Evolutionary conservation across 2,329 filamentous ascomycete genomes (phyloP).

Genomic region (Colletotrichum chrysophilum): DNA sequence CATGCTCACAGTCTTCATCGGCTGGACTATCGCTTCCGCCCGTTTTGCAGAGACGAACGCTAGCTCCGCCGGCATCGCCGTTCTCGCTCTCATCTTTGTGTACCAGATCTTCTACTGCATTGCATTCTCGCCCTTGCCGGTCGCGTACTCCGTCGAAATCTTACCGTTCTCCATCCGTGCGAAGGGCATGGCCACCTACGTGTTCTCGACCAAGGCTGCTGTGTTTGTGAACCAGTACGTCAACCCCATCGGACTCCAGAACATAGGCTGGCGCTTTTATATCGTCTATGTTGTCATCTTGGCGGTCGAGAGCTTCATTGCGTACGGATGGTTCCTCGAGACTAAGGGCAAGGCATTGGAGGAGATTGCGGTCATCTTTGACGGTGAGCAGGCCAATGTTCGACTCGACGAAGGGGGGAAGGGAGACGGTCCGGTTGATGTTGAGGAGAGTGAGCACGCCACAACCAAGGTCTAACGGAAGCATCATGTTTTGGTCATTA

Average conservation of each 20-base stretch:
- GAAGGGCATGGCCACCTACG: constrained; percentile 48
- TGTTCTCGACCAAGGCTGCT: constrained; percentile 30
- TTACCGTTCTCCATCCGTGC: constrained; percentile 58
- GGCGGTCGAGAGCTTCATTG: constrained; percentile 52
- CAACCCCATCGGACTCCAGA: constrained; percentile 55
- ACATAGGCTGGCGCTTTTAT: constrained; percentile 60
- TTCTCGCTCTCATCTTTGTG: constrained; percentile 39
- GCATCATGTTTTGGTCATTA: not conserved
- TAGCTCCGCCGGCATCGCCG: constrained; percentile 33
- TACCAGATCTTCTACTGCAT: constrained; percentile 55
- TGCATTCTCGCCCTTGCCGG: constrained; percentile 57
- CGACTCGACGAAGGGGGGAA: not conserved
- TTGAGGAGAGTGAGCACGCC: constrained; percentile 14
- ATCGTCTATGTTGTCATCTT: constrained; percentile 58
- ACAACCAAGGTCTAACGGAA: not conserved
- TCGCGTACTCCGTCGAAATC: constrained; percentile 56
- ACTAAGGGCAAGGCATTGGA: constrained; percentile 55
- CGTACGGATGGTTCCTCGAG: constrained; percentile 50
- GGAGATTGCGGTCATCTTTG: constrained; percentile 63
- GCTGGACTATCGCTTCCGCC: constrained; percentile 39
- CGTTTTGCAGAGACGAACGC: constrained; percentile 32
- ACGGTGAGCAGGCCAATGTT: constrained; percentile 36
- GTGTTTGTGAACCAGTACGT: constrained; percentile 43
- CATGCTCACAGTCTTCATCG: constrained; percentile 37
- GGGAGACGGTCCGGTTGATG: not conserved